Base-by-base conservation (phyloP, 495 filamentous ascomycete species). In the Symbiotaphrina buchneri region DNA sequence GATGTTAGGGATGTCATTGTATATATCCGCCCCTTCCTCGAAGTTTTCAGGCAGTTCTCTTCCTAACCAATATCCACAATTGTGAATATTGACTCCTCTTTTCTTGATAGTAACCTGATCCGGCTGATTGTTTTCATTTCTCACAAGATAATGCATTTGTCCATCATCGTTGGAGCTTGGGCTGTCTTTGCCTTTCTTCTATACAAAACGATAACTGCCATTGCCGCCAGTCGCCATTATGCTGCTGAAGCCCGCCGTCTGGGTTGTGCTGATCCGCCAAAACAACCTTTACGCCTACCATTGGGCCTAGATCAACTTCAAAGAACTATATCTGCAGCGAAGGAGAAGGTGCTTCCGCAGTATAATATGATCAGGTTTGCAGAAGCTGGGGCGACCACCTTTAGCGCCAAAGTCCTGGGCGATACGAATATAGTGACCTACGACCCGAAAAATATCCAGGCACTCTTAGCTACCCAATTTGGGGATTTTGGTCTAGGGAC, bases 401-500 rank as follows among this genome's bases (percentile, higher is more conserved):
- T 20, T 5, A 28, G 19, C 15, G 30, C 13, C 10, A 19, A 14
- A 11, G 11, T 28, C 7, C 18, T 38, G 18, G 4, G n/a, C 30
- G 29, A 21, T 4, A n/a, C 21, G 4, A n/a, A 2, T 16, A 21
- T 15, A 19, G 11, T 52, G n/a, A 84, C 80, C 1, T 55, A 53
- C 28, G 78, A 90, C 26, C 81, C 78, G 0, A 72, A 84, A 42
- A 93, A 90, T 47, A 61, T 95, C 48, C 82, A 93, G 44, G 71
- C 82, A 0, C 52, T 93, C 5, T 58, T 93, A 2, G 77, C 81
- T 0, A 74, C 70, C 0, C 73, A 90, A 39, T 93, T 90, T 43
- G 58, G 70, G 16, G 73, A 74, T 33, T 79, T 68, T 38, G 48
- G 49, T 17, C 37, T 71, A 3, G 65, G 62, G 10, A n/a, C 6